Conservation (phyloP, 768 basidiomycete species). For the Rickenella mellea region DNA sequence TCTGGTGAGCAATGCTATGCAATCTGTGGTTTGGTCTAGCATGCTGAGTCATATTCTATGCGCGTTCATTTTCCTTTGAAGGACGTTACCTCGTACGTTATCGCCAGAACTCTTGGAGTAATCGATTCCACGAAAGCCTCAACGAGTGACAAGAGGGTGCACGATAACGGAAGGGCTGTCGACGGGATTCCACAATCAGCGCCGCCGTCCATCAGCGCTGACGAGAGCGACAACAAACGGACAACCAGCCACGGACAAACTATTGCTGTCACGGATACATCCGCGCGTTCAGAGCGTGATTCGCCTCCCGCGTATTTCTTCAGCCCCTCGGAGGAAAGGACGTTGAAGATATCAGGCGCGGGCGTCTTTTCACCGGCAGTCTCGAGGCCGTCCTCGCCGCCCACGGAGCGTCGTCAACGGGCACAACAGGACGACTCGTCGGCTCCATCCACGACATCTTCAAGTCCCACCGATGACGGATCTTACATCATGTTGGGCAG, state of each 20-base stretch:
- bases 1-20: constrained; percentile 34
- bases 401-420: constrained; percentile 16
- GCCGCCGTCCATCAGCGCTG: constrained; percentile 5
- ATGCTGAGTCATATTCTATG: background rate
- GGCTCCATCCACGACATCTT: background rate
- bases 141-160: constrained; percentile 47
- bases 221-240: constrained; percentile 1
- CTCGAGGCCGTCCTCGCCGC: constrained; percentile 60
- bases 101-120: constrained; percentile 74
- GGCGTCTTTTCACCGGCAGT: constrained; percentile 66
- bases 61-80: constrained; percentile 17
- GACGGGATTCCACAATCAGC: constrained; percentile 4
- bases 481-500: too few species aligned
- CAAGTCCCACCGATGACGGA: too few species aligned
- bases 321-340: constrained; percentile 34
- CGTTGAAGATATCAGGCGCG: constrained; percentile 54
- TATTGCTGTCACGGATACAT: background rate
- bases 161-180: constrained; percentile 3
- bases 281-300: background rate
- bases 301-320: constrained; percentile 26
- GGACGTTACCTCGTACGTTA: constrained; percentile 76
- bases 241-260: background rate
- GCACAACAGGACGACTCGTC: background rate
- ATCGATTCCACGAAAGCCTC: constrained; percentile 69
- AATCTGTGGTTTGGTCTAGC: background rate